Evolutionary conservation across 202 grass and related monocot species (phyloP).

Genomic region (Musa balbisiana): DNA sequence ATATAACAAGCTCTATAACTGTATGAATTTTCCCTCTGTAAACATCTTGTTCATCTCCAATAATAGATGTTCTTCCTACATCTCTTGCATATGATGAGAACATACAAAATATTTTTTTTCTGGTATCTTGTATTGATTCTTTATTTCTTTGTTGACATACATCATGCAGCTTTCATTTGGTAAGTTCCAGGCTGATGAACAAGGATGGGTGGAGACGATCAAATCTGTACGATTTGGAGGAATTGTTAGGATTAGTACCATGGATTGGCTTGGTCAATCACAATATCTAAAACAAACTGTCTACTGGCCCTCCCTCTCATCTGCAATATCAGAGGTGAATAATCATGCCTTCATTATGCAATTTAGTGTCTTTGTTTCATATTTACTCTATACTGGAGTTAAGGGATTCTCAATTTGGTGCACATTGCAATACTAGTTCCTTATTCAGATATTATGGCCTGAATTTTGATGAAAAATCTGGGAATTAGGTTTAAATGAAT

Average conservation of each 20-base stretch:
- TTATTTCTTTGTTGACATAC: slow-evolving; percentile 17
- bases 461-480: background rate
- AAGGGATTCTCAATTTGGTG: background rate
- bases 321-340: slow-evolving; percentile 71
- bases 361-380: too few species aligned
- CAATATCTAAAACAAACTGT: slow-evolving; percentile 52
- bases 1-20: too few species aligned
- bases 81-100: background rate
- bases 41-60: background rate
- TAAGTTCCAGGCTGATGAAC: slow-evolving; percentile 86
- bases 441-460: background rate
- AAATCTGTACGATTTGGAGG: slow-evolving; percentile 61
- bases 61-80: background rate
- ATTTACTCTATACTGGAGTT: background rate
- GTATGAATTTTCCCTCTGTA: too few species aligned
- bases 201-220: slow-evolving; percentile 81
- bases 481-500: background rate
- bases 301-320: slow-evolving; percentile 62
- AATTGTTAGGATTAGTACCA: slow-evolving; percentile 63
- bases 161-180: slow-evolving; percentile 57
- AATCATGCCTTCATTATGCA: background rate
- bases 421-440: background rate
- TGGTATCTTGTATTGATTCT: too few species aligned
- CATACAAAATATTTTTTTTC: too few species aligned
- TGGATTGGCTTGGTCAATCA: slow-evolving; percentile 95